Base-by-base conservation (phyloP, 345 rosid genomes). In the Combretum micranthum region DNA sequence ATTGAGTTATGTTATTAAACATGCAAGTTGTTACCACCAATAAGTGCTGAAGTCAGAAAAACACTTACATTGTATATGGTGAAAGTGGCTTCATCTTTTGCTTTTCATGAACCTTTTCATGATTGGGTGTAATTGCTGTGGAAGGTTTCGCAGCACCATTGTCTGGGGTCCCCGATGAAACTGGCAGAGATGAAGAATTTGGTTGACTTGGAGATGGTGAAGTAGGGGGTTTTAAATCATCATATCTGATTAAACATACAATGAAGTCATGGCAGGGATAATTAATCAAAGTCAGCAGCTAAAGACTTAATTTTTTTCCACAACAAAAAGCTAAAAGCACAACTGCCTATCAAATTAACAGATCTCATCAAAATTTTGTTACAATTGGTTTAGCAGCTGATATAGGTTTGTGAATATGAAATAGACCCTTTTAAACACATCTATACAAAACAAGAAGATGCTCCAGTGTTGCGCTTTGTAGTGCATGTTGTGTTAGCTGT, bases 21-120 rank as follows among this genome's bases (percentile, higher is more conserved):
- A 4, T 32, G 39, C 39, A 32, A 5, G 6, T 32, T 5, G 9
- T 32, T 32, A 32, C 7, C 9, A 32, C 39, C 4, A 4, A 32
- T 4, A 4, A 0, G 39, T 32, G 39, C 9, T 11, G 9, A 60
- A 15, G 51, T 50, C 13, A 47, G 14, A 21, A 22, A 55, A 57
- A 32, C 59, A 63, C 83, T 77, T 66, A 87, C 92, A 76, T 78
- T 65, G 92, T 56, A 62, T 43, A 64, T 22, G 69, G 69, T 55
- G 69, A 64, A 15, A 57, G 63, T 20, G 69, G 69, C 22, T 46
- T 53, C 50, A 44, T 56, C 47, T n/a, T n/a, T n/a, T 48, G 46
- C 45, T 23, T 52, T 44, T n/a, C 22, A 44, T 23, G 45, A 18
- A 59, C 70, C 51, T 51, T 66, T 53, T 52, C 10, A 18, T 69